phyloP scores from a whole-genome alignment of 1,139 yeast species.

The Saccharomyces hybrid region DNA sequence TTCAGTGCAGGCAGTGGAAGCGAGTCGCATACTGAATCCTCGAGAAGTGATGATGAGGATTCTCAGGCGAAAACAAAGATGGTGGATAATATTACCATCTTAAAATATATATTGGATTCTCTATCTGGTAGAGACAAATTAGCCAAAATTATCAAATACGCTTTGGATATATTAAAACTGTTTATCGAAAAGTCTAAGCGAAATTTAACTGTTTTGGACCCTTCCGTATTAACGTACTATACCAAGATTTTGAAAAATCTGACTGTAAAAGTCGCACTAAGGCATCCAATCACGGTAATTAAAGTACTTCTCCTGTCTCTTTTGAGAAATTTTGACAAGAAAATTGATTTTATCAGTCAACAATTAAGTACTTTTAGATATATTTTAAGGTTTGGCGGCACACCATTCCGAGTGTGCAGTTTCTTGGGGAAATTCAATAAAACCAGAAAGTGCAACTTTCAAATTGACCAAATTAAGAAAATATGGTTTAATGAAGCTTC shows the following conservation, averaged over 20 bases:
- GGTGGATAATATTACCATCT: slow-evolving; percentile 23
- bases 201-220: slow-evolving; percentile 11
- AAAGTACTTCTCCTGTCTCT: slow-evolving; percentile 14
- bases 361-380: slow-evolving; percentile 59
- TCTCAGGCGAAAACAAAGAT: background rate
- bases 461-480: slow-evolving; percentile 14
- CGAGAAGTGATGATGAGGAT: background rate
- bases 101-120: slow-evolving; percentile 45
- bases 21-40: background rate
- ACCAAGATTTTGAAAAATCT: slow-evolving; percentile 22
- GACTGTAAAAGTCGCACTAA: slow-evolving; percentile 22
- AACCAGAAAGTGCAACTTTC: slow-evolving; percentile 7
- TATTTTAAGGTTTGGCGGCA: slow-evolving; percentile 61
- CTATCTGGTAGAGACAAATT: slow-evolving; percentile 64
- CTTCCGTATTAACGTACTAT: slow-evolving; percentile 16
- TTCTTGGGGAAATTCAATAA: slow-evolving; percentile 18
- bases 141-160: slow-evolving; percentile 57
- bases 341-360: slow-evolving; percentile 40
- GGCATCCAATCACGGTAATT: slow-evolving; percentile 16
- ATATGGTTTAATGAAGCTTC: slow-evolving; percentile 39
- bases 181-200: slow-evolving; percentile 41
- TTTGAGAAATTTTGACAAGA: slow-evolving; percentile 29
- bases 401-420: slow-evolving; percentile 48
- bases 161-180: slow-evolving; percentile 45
- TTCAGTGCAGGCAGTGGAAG: background rate